These are phyloP conservation scores for Chernovozyma sophiae-reginae DNA, from an alignment of 1,139 yeast genomes.

Conservation along the genomic window DNA sequence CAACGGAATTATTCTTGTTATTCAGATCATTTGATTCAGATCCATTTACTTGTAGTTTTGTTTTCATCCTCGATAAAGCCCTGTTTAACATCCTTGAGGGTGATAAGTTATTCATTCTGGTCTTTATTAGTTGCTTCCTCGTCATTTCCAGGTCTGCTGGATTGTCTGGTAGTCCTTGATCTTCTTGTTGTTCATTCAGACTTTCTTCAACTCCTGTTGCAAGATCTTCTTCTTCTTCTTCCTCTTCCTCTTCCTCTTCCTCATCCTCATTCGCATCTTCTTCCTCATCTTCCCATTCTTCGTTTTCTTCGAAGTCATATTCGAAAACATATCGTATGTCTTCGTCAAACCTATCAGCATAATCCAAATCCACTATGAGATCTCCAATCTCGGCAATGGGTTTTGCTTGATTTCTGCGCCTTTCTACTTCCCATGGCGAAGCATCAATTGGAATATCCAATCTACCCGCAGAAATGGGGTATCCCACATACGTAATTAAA, in stretches of 20 bases:
- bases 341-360: slow-evolving; percentile 68
- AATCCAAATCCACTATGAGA: slow-evolving; percentile 52
- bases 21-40: background rate
- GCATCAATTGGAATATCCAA: background rate
- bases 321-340: slow-evolving; percentile 71
- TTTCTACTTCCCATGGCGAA: slow-evolving; percentile 14
- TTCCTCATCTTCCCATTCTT: slow-evolving; percentile 26
- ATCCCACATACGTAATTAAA: slow-evolving; percentile 23
- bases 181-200: background rate
- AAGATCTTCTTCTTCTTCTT: slow-evolving; percentile 11
- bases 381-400: slow-evolving; percentile 45
- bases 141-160: background rate
- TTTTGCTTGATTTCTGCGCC: slow-evolving; percentile 21
- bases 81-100: background rate
- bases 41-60: background rate
- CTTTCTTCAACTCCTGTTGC: slow-evolving; percentile 1
- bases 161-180: background rate
- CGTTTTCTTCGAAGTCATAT: slow-evolving; percentile 43
- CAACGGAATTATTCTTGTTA: background rate
- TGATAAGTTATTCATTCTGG: background rate
- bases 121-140: no score
- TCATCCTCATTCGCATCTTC: slow-evolving; percentile 12
- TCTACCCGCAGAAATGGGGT: background rate
- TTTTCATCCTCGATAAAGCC: background rate
- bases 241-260: background rate